phyloP scores from a whole-genome alignment of 345 rosid genomes.

The Murraya paniculata region DNA sequence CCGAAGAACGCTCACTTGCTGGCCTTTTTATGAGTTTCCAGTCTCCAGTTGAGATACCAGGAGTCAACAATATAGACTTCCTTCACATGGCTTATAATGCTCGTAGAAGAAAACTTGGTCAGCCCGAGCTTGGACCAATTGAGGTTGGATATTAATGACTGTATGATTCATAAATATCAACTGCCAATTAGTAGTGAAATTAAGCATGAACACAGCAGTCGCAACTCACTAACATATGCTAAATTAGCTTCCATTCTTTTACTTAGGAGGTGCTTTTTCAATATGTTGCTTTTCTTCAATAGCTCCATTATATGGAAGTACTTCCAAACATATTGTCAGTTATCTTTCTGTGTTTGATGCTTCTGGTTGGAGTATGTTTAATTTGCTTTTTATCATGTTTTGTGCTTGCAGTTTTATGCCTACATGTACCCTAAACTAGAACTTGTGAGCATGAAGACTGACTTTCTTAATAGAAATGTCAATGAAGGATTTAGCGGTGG shows the following conservation, averaged over 20 bases:
- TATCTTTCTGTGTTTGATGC: not conserved
- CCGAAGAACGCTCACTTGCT: conserved; percentile 92
- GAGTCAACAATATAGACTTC: conserved; percentile 89
- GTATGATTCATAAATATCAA: not conserved
- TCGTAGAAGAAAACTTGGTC: conserved; percentile 64
- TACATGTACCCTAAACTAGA: conserved; percentile 73
- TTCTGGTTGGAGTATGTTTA: not conserved
- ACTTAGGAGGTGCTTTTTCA: not conserved
- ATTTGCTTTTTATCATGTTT: conserved; percentile 7
- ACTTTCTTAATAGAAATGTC: conserved; percentile 92
- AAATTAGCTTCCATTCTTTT: not conserved
- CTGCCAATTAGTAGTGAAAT: not conserved
- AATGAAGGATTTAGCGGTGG: conserved; percentile 99
- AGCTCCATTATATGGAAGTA: not conserved
- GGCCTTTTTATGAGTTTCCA: conserved; percentile 97
- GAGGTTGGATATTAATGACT: conserved; percentile 37
- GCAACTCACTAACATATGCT: not conserved
- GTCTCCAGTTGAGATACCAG: conserved; percentile 89
- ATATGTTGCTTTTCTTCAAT: not conserved
- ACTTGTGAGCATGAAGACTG: conserved; percentile 82
- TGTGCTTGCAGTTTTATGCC: conserved; percentile 72
- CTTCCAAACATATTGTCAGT: not conserved
- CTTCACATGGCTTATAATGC: conserved; percentile 97
- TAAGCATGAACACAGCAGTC: not conserved
- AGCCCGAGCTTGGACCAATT: conserved; percentile 85